Percentiles rank a stretch among this genome's conserved stretches.
Evolutionary conservation across 2,329 filamentous ascomycete species (phyloP).

Genomic region (Knufia petricola): DNA sequence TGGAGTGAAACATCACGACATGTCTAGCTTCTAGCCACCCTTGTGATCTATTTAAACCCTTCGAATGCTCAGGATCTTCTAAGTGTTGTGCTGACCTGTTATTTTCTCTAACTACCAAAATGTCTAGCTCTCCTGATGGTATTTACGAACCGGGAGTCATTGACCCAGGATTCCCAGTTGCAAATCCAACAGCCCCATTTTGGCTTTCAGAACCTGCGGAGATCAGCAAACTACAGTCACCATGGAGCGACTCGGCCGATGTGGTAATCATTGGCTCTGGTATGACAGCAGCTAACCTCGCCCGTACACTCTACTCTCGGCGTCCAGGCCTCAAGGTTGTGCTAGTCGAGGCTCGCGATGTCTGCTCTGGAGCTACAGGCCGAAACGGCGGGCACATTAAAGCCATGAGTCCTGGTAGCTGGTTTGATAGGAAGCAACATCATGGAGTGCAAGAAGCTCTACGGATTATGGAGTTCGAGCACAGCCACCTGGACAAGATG

Average conservation of each 20-base stretch:
- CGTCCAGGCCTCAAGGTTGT: constrained; percentile 12
- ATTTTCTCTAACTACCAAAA: too few relatives aligned
- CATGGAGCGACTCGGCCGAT: neutral
- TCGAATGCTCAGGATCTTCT: too few relatives aligned
- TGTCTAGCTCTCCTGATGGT: neutral
- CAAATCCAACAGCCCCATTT: neutral
- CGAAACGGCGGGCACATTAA: constrained; percentile 26
- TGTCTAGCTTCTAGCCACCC: too few relatives aligned
- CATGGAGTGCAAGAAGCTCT: neutral
- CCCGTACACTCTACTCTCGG: constrained; percentile 7
- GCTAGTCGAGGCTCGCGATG: constrained; percentile 26
- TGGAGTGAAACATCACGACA: too few relatives aligned
- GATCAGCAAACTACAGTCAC: constrained; percentile 1
- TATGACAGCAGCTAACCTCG: constrained; percentile 24
- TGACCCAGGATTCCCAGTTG: neutral
- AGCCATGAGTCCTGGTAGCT: neutral
- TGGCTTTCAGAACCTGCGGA: neutral
- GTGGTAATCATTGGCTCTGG: constrained; percentile 28
- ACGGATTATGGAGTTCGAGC: neutral
- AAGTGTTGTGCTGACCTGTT: too few relatives aligned
- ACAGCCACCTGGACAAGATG: neutral
- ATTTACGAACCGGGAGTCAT: neutral
- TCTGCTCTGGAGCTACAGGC: constrained; percentile 28
- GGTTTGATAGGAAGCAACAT: neutral
- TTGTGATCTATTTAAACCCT: too few relatives aligned